Conservation (phyloP, 192 early-diverging fungal genomes). For the Podila minutissima region DNA sequence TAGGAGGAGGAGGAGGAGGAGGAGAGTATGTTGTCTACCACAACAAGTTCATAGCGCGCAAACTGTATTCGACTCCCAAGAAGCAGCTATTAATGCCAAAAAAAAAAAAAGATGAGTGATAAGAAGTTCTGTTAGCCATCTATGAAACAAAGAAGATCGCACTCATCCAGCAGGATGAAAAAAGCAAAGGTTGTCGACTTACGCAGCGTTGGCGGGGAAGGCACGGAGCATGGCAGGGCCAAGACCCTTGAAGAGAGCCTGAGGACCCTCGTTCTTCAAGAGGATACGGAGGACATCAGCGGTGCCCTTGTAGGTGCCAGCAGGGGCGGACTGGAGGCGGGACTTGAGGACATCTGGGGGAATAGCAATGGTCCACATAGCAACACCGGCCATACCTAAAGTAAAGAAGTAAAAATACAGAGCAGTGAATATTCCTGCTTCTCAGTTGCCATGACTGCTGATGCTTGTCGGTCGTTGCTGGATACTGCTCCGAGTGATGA, state of each 20-base stretch:
- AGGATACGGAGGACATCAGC: slow-evolving; percentile 68
- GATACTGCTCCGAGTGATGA: no score
- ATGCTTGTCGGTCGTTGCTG: no score
- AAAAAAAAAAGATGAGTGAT: no score
- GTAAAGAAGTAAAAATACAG: no score
- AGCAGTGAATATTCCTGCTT: no score
- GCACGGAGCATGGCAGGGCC: slow-evolving; percentile 90
- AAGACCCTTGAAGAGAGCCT: slow-evolving; percentile 87
- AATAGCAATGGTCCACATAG: slow-evolving; percentile 97
- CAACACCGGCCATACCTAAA: slow-evolving; percentile 87
- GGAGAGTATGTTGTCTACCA: slow-evolving; percentile 16
- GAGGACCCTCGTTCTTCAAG: slow-evolving; percentile 74
- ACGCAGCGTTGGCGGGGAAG: slow-evolving; percentile 86
- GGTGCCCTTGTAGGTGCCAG: slow-evolving; percentile 85
- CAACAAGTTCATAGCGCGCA: slow-evolving; percentile 43
- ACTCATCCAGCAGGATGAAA: no score
- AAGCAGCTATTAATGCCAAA: slow-evolving; percentile 20
- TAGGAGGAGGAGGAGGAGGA: no score
- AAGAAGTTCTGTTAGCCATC: no score
- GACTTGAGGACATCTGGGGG: slow-evolving; percentile 94
- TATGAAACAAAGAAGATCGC: no score
- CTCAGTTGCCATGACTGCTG: no score
- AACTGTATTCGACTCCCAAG: slow-evolving; percentile 53
- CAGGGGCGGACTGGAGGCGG: slow-evolving; percentile 86
- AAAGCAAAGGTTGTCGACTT: slow-evolving; percentile 24